A percentile compares a stretch with the other conserved stretches of the same genome.
Evolutionary conservation across 176 grass and related monocot species (phyloP).

Genomic region (Avena sativa): DNA sequence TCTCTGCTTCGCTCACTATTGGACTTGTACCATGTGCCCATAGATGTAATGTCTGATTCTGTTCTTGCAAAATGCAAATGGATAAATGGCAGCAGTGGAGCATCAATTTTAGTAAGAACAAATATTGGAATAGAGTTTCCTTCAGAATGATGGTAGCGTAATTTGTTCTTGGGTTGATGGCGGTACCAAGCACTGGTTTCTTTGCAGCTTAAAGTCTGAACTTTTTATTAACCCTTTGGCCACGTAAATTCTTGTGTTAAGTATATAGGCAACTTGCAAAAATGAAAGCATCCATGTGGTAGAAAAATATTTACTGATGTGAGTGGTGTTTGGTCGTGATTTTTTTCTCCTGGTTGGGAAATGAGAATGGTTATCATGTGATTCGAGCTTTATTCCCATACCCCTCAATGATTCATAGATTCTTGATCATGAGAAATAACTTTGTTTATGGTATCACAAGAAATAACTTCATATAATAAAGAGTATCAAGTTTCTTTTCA

Average conservation of each 20-base stretch:
- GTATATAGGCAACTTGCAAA: neutral
- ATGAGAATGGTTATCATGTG: no score
- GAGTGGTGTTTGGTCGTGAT: no score
- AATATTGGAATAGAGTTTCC: neutral
- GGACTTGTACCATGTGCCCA: neutral
- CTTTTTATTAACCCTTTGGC: neutral
- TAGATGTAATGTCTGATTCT: neutral
- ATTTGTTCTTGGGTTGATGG: neutral
- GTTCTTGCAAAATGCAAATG: neutral
- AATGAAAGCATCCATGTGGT: neutral
- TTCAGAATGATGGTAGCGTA: constrained; percentile 17
- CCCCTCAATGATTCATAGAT: no score
- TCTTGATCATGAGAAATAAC: no score
- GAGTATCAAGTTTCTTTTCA: no score
- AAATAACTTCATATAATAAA: no score
- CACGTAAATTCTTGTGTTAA: neutral
- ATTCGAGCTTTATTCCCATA: no score
- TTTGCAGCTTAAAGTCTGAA: neutral
- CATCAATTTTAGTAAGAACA: neutral
- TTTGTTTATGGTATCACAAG: no score
- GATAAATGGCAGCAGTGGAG: neutral
- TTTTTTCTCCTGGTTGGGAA: no score
- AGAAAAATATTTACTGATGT: neutral
- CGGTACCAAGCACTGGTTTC: neutral
- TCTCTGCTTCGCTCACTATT: neutral